These are phyloP conservation scores for Aspergillus aculeatinus DNA, from an alignment of 2,329 filamentous ascomycete species.

Conservation along the genomic window DNA sequence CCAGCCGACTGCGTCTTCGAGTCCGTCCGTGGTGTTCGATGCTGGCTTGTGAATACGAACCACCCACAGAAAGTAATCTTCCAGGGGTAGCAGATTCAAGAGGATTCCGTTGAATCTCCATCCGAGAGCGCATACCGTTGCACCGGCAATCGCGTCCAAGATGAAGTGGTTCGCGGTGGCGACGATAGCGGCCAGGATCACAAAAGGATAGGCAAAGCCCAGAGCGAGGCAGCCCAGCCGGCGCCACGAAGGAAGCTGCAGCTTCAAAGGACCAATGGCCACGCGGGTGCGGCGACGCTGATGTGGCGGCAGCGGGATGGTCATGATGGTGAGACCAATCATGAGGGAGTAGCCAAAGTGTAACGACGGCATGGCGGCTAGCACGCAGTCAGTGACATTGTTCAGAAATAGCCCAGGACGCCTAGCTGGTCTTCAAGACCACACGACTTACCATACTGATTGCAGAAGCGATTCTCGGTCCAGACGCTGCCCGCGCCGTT, in stretches of 20 bases:
- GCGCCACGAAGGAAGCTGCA: slow-evolving; percentile 50
- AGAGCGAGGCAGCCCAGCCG: slow-evolving; percentile 51
- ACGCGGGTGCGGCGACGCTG: slow-evolving; percentile 45
- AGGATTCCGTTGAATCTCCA: slow-evolving; percentile 59
- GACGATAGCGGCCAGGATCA: slow-evolving; percentile 67
- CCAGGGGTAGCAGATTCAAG: slow-evolving; percentile 63
- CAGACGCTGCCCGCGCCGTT: slow-evolving; percentile 66
- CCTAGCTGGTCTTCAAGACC: background rate
- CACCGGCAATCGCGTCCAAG: slow-evolving; percentile 68
- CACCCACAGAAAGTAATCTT: slow-evolving; percentile 66
- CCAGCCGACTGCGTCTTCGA: slow-evolving; percentile 22
- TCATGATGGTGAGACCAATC: slow-evolving; percentile 67
- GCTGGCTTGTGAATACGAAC: slow-evolving; percentile 66
- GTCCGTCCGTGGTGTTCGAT: slow-evolving; percentile 17
- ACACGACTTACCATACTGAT: slow-evolving; percentile 63
- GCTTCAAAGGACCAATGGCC: slow-evolving; percentile 33
- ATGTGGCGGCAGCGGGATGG: slow-evolving; percentile 60
- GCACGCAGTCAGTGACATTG: background rate
- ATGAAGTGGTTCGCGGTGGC: slow-evolving; percentile 73
- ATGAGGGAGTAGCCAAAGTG: slow-evolving; percentile 75
- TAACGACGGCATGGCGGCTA: slow-evolving; percentile 71
- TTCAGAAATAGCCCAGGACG: background rate
- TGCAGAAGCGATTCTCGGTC: slow-evolving; percentile 72
- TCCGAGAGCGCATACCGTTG: slow-evolving; percentile 62
- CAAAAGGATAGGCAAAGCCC: slow-evolving; percentile 63